phyloP scores from a whole-genome alignment of 495 filamentous ascomycete species.

The Bathelium albidoporum region DNA sequence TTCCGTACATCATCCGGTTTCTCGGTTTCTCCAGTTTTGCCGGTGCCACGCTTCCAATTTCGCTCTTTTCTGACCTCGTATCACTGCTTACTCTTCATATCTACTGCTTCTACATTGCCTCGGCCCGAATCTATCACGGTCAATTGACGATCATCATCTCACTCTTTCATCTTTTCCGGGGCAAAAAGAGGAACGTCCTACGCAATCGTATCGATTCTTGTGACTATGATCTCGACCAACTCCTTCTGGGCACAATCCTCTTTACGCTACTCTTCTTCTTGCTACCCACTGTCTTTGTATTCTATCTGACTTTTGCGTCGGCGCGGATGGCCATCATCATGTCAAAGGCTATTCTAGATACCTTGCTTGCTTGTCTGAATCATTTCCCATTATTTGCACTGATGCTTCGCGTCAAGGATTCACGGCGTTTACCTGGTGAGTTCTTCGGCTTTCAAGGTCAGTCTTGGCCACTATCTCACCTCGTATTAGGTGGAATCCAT shows the following conservation, averaged over 20 bases:
- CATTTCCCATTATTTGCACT: conserved; percentile 96
- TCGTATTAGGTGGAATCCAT: conserved; percentile 62
- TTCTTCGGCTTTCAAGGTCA: conserved; percentile 1
- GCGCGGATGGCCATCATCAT: conserved; percentile 92
- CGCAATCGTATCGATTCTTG: conserved; percentile 96
- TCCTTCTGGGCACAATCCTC: conserved; percentile 89
- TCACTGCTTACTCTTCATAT: conserved; percentile 91
- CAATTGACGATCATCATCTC: conserved; percentile 93
- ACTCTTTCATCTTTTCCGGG: conserved; percentile 93
- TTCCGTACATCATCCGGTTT: conserved; percentile 82
- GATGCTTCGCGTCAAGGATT: conserved; percentile 94
- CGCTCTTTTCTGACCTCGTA: conserved; percentile 87
- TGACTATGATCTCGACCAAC: conserved; percentile 97
- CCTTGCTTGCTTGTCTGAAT: conserved; percentile 83
- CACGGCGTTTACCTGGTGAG: conserved; percentile 71
- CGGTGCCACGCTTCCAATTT: conserved; percentile 93
- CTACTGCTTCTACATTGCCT: conserved; percentile 94
- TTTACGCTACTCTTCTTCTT: conserved; percentile 96
- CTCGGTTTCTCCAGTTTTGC: conserved; percentile 93
- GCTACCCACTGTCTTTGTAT: conserved; percentile 87
- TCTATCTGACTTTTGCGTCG: conserved; percentile 91
- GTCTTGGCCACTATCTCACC: background rate
- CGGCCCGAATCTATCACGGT: conserved; percentile 95
- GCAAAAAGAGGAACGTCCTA: conserved; percentile 95
- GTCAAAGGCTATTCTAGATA: conserved; percentile 82